Evolutionary conservation across 148 eudicot genomes (phyloP), one percentile per base, ranked within the genome.

Genomic region (Agrostemma githago): DNA sequence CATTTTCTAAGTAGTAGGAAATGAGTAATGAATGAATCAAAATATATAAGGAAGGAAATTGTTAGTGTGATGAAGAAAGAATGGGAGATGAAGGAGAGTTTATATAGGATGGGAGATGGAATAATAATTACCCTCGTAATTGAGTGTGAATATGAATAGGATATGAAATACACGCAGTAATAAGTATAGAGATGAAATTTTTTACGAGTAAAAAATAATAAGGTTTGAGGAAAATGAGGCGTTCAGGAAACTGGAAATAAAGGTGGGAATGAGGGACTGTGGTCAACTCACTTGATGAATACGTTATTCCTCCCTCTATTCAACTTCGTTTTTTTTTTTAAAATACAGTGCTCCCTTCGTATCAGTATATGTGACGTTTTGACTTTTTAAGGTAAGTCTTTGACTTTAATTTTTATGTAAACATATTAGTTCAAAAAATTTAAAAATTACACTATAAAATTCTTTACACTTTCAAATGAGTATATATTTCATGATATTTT

Each of bases 251-350:
- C 14, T 68, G 37, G 71, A 71, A 38, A 8, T 26, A 26, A 26
- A 26, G 34, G 17, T 37, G 68, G 68, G 44, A 40, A 57, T 4
- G 38, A 69, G 79, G 79, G 68, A 54, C 78, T 68, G 73, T 76
- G 73, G 73, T 76, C 78, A 57, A 17, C 38, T 1, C 34, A 26
- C 34, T 26, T 26, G 34, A 26, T 26, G 34, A 26, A 0, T 26
- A 26, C 34, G 34, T 26, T 26, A 0, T 26, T 26, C 34, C 34
- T 26, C 34, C 34, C 34, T 26, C 34, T 26, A n/a, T n/a, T n/a
- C n/a, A n/a, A n/a, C n/a, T n/a, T n/a, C n/a, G n/a, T n/a, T n/a
- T n/a, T n/a, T n/a, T n/a, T n/a, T n/a, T n/a, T n/a, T n/a, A n/a
- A n/a, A n/a, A n/a, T n/a, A n/a, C n/a, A n/a, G n/a, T n/a, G n/a